Evolutionary conservation across 2,329 filamentous ascomycete species (phyloP), one percentile per base, ranked within the genome.

Genomic region (Sporothrix inflata): DNA sequence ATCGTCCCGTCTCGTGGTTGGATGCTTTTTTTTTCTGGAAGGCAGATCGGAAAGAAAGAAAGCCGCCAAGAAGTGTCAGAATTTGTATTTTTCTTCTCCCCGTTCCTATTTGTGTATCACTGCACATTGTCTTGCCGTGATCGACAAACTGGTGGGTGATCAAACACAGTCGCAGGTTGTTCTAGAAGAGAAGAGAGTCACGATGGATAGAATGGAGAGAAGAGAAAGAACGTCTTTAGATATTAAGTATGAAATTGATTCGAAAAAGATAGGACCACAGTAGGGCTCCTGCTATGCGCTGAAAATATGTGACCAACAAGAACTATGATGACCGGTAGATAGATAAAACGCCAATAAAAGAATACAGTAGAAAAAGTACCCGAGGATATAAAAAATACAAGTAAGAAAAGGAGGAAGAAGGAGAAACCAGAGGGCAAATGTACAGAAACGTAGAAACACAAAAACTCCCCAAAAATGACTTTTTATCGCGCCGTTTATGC

Each of bases 401-500:
- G 63, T 19, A 14, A 40, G 45, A 47, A 34, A 34, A 12, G 4
- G 19, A 27, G 19, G 24, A 5, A 38, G 6, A 40, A 53, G 34
- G 65, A 42, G 45, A 27, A 69, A 61, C 19, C 65, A 21, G 49
- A 4, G 49, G 4, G 34, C 61, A 57, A 57, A 67, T 40, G 51
- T 38, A 72, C 55, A 69, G 27, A 9, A 72, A 16, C 16, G 53
- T 38, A 69, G 19, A 4, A 65, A 47, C 19, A 45, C 8, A 51
- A 30, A 30, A 8, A 47, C 40, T 3, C 19, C 19, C 9, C 3
- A 57, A 21, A 66, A 11, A 30, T 3, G 34, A 21, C 45, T 65
- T 51, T 51, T 49, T 8, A 0, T 30, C 11, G 16, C 3, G 5
- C 14, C 40, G 6, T 61, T 76, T 71, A 79, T 72, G 79, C 81